Evolutionary conservation across 768 basidiomycete genomes (phyloP), one percentile per base, ranked within the genome.

Genomic region (Suillus bovinus): DNA sequence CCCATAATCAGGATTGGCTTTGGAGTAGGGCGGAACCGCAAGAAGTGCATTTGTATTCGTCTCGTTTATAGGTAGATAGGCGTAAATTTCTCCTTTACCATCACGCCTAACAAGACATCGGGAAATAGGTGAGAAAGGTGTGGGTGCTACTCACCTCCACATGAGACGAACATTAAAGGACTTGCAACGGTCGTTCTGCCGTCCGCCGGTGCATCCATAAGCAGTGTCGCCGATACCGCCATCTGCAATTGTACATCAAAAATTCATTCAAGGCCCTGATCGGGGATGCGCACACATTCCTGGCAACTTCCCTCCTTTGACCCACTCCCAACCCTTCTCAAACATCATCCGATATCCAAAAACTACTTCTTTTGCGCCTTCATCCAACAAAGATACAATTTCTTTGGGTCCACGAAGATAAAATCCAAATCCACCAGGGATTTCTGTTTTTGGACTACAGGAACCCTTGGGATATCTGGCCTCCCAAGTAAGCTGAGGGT

Each of bases 301-400:
- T 36, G 90, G 89, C 17, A 91, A 77, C 69, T 93, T 93, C 2
- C 90, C 90, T 33, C 90, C 90, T 67, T 86, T 86, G n/a, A 77
- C 79, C 81, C 85, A 91, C 41, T 84, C 81, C 82, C 87, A 91
- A 1, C 78, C 86, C 0, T 77, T 69, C 61, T 86, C 74, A 54
- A 91, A 81, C 81, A 86, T 85, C 70, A 90, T 80, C 2, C 85
- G 81, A 69, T 91, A 93, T 62, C 85, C 81, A 68, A 89, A 77
- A 0, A 86, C 64, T 3, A 84, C 85, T 62, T 92, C 87, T 20
- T 71, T 79, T 16, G 84, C 84, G 0, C 74, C 75, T 14, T 63
- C 68, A 20, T 72, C 69, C 53, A 86, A 68, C 4, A 60, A 65
- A 3, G 73, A 66, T 0, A 73, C 61, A 61, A 87, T 86, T 17